Evolutionary conservation across 805 yeast species (phyloP).

Genomic region (Candida tammaniensis): DNA sequence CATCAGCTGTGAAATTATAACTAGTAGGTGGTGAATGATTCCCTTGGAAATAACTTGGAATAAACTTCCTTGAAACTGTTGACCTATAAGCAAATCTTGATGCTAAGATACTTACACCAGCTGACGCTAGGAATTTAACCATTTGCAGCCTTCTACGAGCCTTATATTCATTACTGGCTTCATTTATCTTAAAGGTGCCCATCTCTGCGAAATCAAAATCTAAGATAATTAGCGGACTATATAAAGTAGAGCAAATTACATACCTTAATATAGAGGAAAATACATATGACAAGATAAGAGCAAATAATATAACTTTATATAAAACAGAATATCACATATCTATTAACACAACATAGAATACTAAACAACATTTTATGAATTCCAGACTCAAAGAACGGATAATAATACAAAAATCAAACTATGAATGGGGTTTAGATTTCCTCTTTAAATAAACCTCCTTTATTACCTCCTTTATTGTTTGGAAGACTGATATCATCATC

Average conservation of each 20-base stretch:
- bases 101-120: slow-evolving; percentile 67
- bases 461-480: slow-evolving; percentile 23
- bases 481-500: slow-evolving; percentile 30
- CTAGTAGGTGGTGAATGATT: slow-evolving; percentile 81
- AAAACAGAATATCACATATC: too few species aligned
- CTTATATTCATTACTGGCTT: slow-evolving; percentile 49
- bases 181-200: slow-evolving; percentile 32
- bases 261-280: too few species aligned
- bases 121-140: slow-evolving; percentile 68
- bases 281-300: too few species aligned
- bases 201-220: too few species aligned
- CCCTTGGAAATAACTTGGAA: slow-evolving; percentile 77
- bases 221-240: too few species aligned
- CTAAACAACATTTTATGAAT: slow-evolving; percentile 5
- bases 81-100: slow-evolving; percentile 76
- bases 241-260: too few species aligned
- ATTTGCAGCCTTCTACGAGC: slow-evolving; percentile 68
- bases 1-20: slow-evolving; percentile 76
- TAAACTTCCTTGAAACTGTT: slow-evolving; percentile 66
- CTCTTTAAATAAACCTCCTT: slow-evolving; percentile 41
- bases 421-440: slow-evolving; percentile 24
- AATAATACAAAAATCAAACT: slow-evolving; percentile 4
- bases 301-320: too few species aligned
- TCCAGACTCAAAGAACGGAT: slow-evolving; percentile 5
- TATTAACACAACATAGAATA: slow-evolving; percentile 1